Percentiles rank a stretch among this genome's conserved stretches.
These are phyloP conservation scores for Crotalaria pallida DNA, from an alignment of 306 rosid genomes.

Conservation along the genomic window DNA sequence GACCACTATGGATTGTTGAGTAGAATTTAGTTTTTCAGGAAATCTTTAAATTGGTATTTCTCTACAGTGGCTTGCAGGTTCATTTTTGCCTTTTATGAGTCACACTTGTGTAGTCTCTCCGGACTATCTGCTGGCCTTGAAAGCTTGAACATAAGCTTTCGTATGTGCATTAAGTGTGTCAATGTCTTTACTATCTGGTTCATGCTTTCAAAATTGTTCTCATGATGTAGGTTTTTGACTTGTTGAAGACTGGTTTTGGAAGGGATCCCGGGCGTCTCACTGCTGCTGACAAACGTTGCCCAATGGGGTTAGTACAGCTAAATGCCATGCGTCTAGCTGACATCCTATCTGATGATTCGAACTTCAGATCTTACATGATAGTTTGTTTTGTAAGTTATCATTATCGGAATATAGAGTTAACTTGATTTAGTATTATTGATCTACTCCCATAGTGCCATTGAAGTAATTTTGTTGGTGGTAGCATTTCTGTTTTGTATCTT, in stretches of 20 bases:
- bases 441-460: background rate
- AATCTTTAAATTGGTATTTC: slow-evolving; percentile 6
- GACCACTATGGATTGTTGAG: slow-evolving; percentile 1
- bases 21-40: slow-evolving; percentile 4
- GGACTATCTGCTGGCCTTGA: background rate
- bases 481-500: background rate
- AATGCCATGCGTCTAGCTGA: slow-evolving; percentile 81
- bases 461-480: background rate
- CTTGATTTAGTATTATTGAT: background rate
- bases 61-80: background rate
- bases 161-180: background rate
- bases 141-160: background rate
- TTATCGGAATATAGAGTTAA: slow-evolving; percentile 3
- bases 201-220: slow-evolving; percentile 13
- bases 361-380: slow-evolving; percentile 63
- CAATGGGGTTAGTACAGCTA: slow-evolving; percentile 67
- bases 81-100: background rate
- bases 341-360: slow-evolving; percentile 73
- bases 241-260: slow-evolving; percentile 52
- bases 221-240: slow-evolving; percentile 47
- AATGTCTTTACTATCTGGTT: background rate
- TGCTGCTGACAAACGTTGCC: slow-evolving; percentile 39
- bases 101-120: background rate
- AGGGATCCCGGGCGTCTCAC: slow-evolving; percentile 35
- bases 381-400: slow-evolving; percentile 50